These are phyloP conservation scores for Atkinsonella texensis DNA, from an alignment of 2,329 filamentous ascomycete species.

Conservation along the genomic window DNA sequence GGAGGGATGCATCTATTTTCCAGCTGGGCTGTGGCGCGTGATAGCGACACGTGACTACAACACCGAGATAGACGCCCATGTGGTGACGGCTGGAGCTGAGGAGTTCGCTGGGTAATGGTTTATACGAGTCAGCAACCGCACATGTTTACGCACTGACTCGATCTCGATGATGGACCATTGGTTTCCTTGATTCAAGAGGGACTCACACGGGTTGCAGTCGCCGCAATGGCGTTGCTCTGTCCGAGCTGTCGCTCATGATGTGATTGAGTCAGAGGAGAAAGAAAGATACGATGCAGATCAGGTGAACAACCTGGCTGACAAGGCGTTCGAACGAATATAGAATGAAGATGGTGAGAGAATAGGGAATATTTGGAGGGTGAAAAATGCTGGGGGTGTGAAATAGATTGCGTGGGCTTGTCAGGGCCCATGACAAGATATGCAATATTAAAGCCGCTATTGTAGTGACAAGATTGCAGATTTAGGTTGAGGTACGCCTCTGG, in stretches of 20 bases:
- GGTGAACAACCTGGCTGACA: not conserved
- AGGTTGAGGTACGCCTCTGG: too few relatives aligned
- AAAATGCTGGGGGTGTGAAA: too few relatives aligned
- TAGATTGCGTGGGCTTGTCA: too few relatives aligned
- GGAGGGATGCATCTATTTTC: slow-evolving; percentile 6
- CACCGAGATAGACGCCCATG: slow-evolving; percentile 34
- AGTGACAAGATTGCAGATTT: too few relatives aligned
- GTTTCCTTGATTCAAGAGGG: too few relatives aligned
- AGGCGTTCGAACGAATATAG: not conserved
- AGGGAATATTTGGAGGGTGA: not conserved
- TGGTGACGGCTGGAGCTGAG: slow-evolving; percentile 34
- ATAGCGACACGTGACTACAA: slow-evolving; percentile 35
- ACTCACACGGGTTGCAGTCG: not conserved
- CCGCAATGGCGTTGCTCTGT: not conserved
- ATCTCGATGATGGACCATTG: too few relatives aligned
- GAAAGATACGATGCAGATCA: not conserved
- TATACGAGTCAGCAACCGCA: slow-evolving; percentile 6
- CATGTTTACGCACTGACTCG: not conserved
- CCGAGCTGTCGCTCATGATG: not conserved
- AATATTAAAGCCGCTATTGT: too few relatives aligned
- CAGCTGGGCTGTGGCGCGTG: slow-evolving; percentile 6
- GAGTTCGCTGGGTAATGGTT: slow-evolving; percentile 25
- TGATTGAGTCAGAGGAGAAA: not conserved
- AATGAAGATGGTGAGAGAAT: not conserved
- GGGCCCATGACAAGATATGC: too few relatives aligned